Conservation (phyloP, 805 yeast genomes). For the Lipomyces spencermartinsiae region DNA sequence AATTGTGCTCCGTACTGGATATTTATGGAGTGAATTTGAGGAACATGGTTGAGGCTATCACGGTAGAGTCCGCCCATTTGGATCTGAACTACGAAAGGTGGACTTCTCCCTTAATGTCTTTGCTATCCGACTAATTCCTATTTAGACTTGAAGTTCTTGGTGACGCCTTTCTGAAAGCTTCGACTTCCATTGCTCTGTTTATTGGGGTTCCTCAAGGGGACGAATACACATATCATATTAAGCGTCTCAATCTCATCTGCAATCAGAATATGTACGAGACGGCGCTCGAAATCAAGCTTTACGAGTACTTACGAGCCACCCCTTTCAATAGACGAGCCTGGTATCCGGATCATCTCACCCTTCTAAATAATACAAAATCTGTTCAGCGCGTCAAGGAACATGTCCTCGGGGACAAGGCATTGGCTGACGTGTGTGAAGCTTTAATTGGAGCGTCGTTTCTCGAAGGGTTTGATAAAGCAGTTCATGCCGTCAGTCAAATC, state of each 20-base stretch:
- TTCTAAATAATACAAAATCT: not conserved
- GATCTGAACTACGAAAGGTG: constrained; percentile 14
- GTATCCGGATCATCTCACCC: constrained; percentile 13
- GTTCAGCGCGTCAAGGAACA: constrained; percentile 2
- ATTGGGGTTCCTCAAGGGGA: constrained; percentile 7
- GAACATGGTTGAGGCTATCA: constrained; percentile 12
- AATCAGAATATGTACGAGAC: constrained; percentile 15
- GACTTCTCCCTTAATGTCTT: not conserved
- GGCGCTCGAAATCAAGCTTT: constrained; percentile 4
- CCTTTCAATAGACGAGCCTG: constrained; percentile 17
- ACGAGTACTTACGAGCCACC: constrained; percentile 9
- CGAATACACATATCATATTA: constrained; percentile 12
- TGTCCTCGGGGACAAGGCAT: constrained; percentile 10
- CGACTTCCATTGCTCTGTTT: constrained; percentile 15
- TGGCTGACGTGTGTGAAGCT: constrained; percentile 23
- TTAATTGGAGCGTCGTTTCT: constrained; percentile 13
- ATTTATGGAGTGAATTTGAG: not conserved
- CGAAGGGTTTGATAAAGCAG: constrained; percentile 13
- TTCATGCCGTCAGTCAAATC: constrained; percentile 5
- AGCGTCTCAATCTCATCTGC: constrained; percentile 15
- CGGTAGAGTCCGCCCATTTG: constrained; percentile 11
- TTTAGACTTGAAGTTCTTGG: constrained; percentile 17
- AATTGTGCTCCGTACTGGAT: not conserved
- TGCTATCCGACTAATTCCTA: not conserved
- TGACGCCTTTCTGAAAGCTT: constrained; percentile 17